Conservation (phyloP, 2,329 filamentous ascomycete species). For the Trichoderma simmonsii region DNA sequence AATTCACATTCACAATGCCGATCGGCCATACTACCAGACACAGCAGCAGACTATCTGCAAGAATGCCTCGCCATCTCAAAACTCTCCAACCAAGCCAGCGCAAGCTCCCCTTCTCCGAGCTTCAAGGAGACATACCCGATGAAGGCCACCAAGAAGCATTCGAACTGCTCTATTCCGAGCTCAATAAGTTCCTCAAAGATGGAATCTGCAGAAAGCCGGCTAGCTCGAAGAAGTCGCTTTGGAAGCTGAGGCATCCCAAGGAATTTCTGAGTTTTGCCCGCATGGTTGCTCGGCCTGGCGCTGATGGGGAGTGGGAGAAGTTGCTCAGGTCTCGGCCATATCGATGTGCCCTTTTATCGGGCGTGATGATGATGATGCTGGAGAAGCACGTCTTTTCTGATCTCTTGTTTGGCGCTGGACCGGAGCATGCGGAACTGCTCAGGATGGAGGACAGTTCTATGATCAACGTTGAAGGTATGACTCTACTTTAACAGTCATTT, state of each 20-base stretch:
- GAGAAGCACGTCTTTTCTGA: constrained; percentile 28
- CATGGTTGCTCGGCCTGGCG: constrained; percentile 30
- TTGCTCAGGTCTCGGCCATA: constrained; percentile 26
- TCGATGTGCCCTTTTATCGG: constrained; percentile 28
- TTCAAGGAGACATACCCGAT: constrained; percentile 12
- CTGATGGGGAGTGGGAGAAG: constrained; percentile 28
- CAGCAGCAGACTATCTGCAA: background rate
- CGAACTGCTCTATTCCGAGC: constrained; percentile 24
- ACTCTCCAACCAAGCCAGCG: constrained; percentile 5
- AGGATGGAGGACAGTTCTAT: constrained; percentile 25
- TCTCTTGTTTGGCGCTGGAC: constrained; percentile 32
- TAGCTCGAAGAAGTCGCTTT: constrained; percentile 23
- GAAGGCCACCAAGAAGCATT: constrained; percentile 26
- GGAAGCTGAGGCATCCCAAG: constrained; percentile 23
- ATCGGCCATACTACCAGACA: background rate
- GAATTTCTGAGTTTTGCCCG: constrained; percentile 28
- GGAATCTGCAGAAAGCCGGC: constrained; percentile 20
- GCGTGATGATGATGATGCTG: constrained; percentile 31
- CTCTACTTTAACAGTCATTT: background rate
- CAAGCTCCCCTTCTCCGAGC: constrained; percentile 4
- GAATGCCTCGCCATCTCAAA: background rate
- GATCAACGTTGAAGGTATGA: constrained; percentile 29
- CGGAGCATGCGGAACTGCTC: constrained; percentile 26
- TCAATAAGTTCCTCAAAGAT: constrained; percentile 24
- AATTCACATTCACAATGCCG: background rate